These are phyloP conservation scores for Pisolithus orientalis DNA, from an alignment of 768 basidiomycete genomes.

Conservation along the genomic window DNA sequence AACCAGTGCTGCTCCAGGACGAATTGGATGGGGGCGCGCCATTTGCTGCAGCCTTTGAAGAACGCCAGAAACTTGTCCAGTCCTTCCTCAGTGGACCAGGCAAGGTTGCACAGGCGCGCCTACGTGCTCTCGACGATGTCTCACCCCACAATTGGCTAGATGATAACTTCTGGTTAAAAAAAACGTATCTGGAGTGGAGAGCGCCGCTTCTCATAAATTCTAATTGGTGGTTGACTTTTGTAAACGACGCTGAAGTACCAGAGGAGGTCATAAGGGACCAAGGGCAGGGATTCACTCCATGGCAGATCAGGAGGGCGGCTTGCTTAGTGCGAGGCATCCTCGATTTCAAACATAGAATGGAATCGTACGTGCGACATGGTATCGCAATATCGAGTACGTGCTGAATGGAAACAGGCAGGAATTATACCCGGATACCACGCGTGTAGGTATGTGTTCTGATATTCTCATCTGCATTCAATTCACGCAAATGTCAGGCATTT, in stretches of 20 bases:
- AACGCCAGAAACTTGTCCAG: conserved; percentile 17
- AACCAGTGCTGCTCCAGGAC: conserved; percentile 75
- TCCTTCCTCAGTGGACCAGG: conserved; percentile 8
- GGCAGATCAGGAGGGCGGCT: conserved; percentile 83
- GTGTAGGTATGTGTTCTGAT: conserved; percentile 46
- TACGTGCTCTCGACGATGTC: conserved; percentile 65
- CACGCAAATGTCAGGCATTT: conserved; percentile 38
- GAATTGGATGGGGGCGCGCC: conserved; percentile 50
- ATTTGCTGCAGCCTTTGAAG: conserved; percentile 27
- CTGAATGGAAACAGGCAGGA: conserved; percentile 46
- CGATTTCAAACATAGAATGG: conserved; percentile 62
- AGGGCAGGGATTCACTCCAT: conserved; percentile 49
- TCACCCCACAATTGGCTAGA: conserved; percentile 93
- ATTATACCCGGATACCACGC: conserved; percentile 62
- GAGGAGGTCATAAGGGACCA: conserved; percentile 19
- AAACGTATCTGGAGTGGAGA: conserved; percentile 85
- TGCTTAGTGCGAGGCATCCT: conserved; percentile 72
- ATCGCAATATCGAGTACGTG: not conserved
- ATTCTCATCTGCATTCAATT: not conserved
- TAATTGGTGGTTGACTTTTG: conserved; percentile 93
- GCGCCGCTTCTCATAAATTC: conserved; percentile 83
- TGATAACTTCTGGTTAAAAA: conserved; percentile 87
- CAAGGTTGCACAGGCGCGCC: conserved; percentile 16
- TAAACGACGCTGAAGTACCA: conserved; percentile 65
- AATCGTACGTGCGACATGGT: conserved; percentile 41